Conservation (phyloP, 208 protist genomes). For the Leishmania braziliensis region DNA sequence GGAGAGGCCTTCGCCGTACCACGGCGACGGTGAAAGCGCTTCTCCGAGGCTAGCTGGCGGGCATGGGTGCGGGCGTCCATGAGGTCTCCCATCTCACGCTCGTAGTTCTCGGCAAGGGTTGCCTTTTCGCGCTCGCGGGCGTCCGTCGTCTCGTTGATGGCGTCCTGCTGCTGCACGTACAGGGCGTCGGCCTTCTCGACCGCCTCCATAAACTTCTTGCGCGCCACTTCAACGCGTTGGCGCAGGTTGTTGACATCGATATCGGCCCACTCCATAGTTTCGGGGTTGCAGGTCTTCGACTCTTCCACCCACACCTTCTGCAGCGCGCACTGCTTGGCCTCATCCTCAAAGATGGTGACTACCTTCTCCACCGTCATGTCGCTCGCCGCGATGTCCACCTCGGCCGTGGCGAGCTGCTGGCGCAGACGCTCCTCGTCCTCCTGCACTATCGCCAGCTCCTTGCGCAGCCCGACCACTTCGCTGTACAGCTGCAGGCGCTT, state of each 20-base stretch:
- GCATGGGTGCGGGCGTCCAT: conserved; percentile 48
- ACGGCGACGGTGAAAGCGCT: conserved; percentile 72
- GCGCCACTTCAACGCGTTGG: conserved; percentile 43
- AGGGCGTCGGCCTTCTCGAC: conserved; percentile 44
- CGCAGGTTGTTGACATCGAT: conserved; percentile 56
- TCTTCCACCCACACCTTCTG: conserved; percentile 58
- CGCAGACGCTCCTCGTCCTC: conserved; percentile 58
- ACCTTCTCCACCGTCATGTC: conserved; percentile 53
- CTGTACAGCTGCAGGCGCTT: conserved; percentile 72
- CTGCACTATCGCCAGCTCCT: conserved; percentile 67
- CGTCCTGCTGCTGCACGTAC: conserved; percentile 55
- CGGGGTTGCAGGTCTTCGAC: conserved; percentile 43
- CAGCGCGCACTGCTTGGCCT: conserved; percentile 62
- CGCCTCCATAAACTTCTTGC: conserved; percentile 32
- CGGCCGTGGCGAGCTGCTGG: conserved; percentile 40
- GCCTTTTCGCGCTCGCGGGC: conserved; percentile 66
- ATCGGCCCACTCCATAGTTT: conserved; percentile 51
- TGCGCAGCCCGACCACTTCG: conserved; percentile 65
- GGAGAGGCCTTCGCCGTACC: conserved; percentile 56
- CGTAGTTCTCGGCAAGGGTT: conserved; percentile 48
- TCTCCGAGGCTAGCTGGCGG: conserved; percentile 66
- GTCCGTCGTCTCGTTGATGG: conserved; percentile 77
- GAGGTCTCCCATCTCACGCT: conserved; percentile 72
- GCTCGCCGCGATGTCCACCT: conserved; percentile 34
- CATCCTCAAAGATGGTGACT: conserved; percentile 60